Base-by-base conservation (phyloP, 1,284 basidiomycete species). In the Ganoderma lucidum region DNA sequence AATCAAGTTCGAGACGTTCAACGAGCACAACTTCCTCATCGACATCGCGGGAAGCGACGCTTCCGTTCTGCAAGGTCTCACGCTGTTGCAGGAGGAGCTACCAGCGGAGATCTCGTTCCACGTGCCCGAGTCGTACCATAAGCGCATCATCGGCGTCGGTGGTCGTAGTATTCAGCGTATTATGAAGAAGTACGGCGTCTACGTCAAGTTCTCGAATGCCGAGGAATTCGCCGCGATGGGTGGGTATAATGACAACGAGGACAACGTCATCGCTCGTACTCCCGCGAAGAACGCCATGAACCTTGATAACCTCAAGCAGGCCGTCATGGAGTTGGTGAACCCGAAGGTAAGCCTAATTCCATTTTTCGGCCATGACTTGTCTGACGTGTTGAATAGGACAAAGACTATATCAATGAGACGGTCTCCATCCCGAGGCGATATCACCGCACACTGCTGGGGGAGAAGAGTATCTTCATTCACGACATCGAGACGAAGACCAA, bases 41-140 rank as follows among this genome's bases (percentile, higher is more conserved):
- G 96, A 98, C 80, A 92, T 96, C 74, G 88, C 94, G 23, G 94
- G 95, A 32, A 93, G 89, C 73, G 94, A 96, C 78, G 84, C 82
- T 42, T 93, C 93, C 37, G 93, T 96, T 32, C 83, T 99, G 30
- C 93, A 96, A 77, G 96, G 98, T 28, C 86, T 99, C 58, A 91
- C 91, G 6, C 87, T 98, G 71, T 84, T 99, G 37, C 96, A 98
- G 81, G 97, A 99, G 80, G 97, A 99, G 81, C 84, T 99, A 23
- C 97, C 97, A 1, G 97, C 98, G n/a, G 97, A 99, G 81, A 94
- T 98, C 65, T 98, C 96, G 32, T 99, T 99, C 89, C 97, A 99
- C 82, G 96, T 99, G 9, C 97, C 98, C 30, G 97, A 99, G 82
- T 91, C 92, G 63, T 99, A 99, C 81, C 97, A 99, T 85, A 99